Evolutionary conservation across 2,329 filamentous ascomycete species (phyloP), one percentile per base, ranked within the genome.

Genomic region (Biscogniauxia sp.): DNA sequence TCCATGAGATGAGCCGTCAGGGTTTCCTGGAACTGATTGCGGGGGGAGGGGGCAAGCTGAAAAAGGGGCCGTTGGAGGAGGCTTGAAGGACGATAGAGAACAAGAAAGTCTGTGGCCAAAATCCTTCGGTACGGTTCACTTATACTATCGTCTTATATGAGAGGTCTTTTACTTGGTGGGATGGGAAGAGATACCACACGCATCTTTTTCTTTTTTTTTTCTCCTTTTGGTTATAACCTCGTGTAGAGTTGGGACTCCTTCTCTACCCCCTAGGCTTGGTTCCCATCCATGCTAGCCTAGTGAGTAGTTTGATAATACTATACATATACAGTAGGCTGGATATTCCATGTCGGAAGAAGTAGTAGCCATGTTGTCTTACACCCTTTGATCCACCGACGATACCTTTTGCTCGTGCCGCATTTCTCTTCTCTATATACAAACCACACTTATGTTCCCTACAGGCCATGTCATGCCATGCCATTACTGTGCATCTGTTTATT

Each of bases 1-100:
- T 96, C 56, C 95, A 92, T 66, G 93, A 98, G 81, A 95, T 99
- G 88, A 96, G 90, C 75, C 96, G 96, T 80, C 91, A 97, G 79
- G 93, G 94, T 0, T 99, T 98, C 78, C 77, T 99, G 75, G 94
- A 98, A 63, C 78, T 98, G 75, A 97, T 99, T 73, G 85, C 86
- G 3, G 84, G 82, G 1, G 84, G 85, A 20, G 85, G 86, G 11
- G 84, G 85, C 0, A 80, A 79, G 20, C 65, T 86, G 67, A 88
- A 86, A 70, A 86, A 85, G 76, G 81, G 82, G 6, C 81, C 76
- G 4, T 71, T 88, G 56, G 84, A 86, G 70, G 84, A 87, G 73
- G 84, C 84, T 37, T 84, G 70, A 77, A 63, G 61, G 60, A 61
- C 15, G 41, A 59, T 23, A 2, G 28, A 32, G 28, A 32, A 32